Percentiles rank a stretch among this genome's conserved stretches.
Conservation (phyloP, 2,329 filamentous ascomycete species). For the Aspergillus awamori region DNA sequence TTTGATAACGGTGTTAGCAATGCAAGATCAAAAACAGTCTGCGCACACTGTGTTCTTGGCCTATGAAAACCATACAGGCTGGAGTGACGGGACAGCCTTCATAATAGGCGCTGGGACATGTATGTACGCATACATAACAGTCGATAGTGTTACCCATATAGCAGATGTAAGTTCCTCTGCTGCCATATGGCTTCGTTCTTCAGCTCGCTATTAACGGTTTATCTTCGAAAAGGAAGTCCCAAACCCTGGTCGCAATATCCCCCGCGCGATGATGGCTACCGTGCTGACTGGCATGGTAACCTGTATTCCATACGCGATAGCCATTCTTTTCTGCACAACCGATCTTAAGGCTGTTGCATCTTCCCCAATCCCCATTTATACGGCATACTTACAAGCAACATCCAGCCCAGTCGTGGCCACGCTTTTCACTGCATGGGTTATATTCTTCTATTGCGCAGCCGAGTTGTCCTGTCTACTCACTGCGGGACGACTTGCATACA, state of each 20-base stretch:
- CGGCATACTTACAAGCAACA: slow-evolving; percentile 24
- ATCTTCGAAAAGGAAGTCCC: slow-evolving; percentile 21
- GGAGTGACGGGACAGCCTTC: slow-evolving; percentile 27
- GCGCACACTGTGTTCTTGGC: slow-evolving; percentile 16
- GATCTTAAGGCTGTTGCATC: slow-evolving; percentile 20
- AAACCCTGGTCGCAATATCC: slow-evolving; percentile 23
- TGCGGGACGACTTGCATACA: slow-evolving; percentile 15
- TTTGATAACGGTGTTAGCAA: slow-evolving; percentile 32
- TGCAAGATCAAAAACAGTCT: slow-evolving; percentile 20
- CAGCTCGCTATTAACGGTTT: not conserved
- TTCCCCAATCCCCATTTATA: slow-evolving; percentile 24
- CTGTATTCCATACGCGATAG: slow-evolving; percentile 21
- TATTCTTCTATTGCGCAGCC: slow-evolving; percentile 48
- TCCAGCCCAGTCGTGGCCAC: slow-evolving; percentile 16
- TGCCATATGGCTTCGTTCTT: not conserved
- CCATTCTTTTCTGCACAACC: slow-evolving; percentile 25
- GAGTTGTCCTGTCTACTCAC: slow-evolving; percentile 14
- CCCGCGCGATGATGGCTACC: slow-evolving; percentile 25
- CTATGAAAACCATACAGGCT: slow-evolving; percentile 29
- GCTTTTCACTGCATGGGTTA: slow-evolving; percentile 21
- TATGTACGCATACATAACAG: slow-evolving; percentile 30
- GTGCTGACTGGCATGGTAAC: slow-evolving; percentile 25
- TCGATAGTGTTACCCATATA: slow-evolving; percentile 29
- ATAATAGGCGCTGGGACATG: slow-evolving; percentile 28
- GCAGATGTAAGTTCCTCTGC: slow-evolving; percentile 21